A percentile compares a stretch with the other conserved stretches of the same genome.
phyloP scores from a whole-genome alignment of 345 rosid species.

The Populus pruinosa region DNA sequence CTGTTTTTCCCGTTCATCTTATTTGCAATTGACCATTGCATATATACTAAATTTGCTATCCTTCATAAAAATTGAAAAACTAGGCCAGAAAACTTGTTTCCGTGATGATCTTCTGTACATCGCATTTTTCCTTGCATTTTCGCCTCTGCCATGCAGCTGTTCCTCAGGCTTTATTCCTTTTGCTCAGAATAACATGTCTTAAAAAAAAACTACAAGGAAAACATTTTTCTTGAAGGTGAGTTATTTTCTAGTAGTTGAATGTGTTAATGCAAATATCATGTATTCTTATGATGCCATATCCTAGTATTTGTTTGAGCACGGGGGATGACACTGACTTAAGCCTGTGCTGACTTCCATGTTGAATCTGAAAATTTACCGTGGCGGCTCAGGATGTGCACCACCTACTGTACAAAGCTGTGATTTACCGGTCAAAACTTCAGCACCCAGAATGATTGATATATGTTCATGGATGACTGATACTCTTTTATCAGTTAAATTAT shows the following conservation, averaged over 20 bases:
- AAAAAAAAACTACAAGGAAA: not conserved
- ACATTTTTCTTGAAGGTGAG: not conserved
- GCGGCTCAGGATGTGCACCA: not conserved
- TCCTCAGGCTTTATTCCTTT: not conserved
- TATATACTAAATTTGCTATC: not conserved
- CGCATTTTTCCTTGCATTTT: not conserved
- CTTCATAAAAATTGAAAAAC: constrained; percentile 2
- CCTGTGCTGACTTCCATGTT: not conserved
- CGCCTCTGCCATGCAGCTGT: not conserved
- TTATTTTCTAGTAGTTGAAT: not conserved
- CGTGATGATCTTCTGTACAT: not conserved
- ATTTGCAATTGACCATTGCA: not conserved
- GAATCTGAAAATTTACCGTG: not conserved
- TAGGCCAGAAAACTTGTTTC: not conserved
- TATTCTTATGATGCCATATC: not conserved
- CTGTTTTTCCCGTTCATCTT: not conserved
- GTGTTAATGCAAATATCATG: not conserved
- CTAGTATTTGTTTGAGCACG: not conserved
- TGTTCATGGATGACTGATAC: not conserved
- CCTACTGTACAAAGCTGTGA: not conserved
- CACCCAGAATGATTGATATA: not conserved
- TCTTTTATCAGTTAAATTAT: not conserved
- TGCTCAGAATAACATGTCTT: not conserved
- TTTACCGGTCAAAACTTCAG: not conserved
- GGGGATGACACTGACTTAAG: not conserved